Base-by-base conservation (phyloP, 495 filamentous ascomycete genomes). In the Penicillium manginii region DNA sequence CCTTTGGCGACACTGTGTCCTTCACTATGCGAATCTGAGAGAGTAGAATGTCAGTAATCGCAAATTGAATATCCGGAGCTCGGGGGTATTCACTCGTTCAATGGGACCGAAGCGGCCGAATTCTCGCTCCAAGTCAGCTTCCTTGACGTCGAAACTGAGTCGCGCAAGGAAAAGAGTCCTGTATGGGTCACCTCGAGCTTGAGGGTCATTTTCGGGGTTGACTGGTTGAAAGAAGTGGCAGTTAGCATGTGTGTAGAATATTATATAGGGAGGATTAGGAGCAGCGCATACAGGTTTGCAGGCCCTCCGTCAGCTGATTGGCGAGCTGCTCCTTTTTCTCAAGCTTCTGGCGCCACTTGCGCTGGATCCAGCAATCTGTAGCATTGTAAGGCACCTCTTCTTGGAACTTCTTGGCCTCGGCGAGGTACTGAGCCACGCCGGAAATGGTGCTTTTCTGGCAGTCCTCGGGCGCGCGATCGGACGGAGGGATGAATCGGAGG, bases 91-190 rank as follows among this genome's bases (percentile, higher is more conserved):
- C 79, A 97, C 91, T 66, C 94, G 85, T 70, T 97, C 93, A 76
- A 98, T 94, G 9, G 93, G 90, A 7, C 94, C 94, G 74, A 90
- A 98, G 19, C 94, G 88, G 11, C 91, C 89, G 76, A 98, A 98
- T 73, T 98, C 93, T 59, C 90, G 84, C 78, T 97, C 92, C 17
- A 98, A 80, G 72, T 98, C 94, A 59, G 91, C 84, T 65, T 92
- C 88, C 52, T 90, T 92, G 22, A 88, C 87, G 63, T 93, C 90
- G 66, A 96, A 98, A 67, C 87, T 91, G 46, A 98, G 84, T 43
- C 96, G 88, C 31, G 91, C 87, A 54, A 98, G 88, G 65, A 98
- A 97, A 48, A 98, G 83, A 32, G 94, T 98, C 72, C 88, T 96
- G 84, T 91, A 98, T 2, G 93, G 87, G 75, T 98, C 93, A 26